Percentiles rank a stretch among this genome's conserved stretches.
phyloP scores from a whole-genome alignment of 2,329 filamentous ascomycete genomes.

The Aureobasidium sp. region DNA sequence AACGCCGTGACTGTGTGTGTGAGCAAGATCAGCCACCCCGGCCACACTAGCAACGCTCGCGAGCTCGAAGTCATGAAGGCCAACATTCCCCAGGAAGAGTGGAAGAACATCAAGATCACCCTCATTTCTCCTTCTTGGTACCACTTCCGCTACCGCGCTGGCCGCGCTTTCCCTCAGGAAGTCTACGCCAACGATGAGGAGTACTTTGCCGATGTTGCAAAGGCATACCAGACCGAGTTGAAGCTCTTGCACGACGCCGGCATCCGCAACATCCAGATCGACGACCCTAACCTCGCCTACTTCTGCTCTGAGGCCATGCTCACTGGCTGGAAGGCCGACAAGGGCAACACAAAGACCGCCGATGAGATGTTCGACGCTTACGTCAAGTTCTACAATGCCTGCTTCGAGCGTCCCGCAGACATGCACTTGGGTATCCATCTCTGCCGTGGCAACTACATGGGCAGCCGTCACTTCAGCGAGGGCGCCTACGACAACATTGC shows the following conservation, averaged over 20 bases:
- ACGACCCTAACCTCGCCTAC: conserved; percentile 41
- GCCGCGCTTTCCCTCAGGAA: conserved; percentile 33
- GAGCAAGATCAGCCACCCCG: conserved; percentile 48
- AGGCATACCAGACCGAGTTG: conserved; percentile 35
- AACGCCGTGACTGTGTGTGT: conserved; percentile 49
- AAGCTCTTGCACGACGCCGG: conserved; percentile 33
- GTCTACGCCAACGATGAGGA: conserved; percentile 37
- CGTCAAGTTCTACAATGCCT: conserved; percentile 67
- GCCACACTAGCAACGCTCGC: conserved; percentile 45
- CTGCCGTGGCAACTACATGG: conserved; percentile 45
- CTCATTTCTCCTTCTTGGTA: conserved; percentile 62
- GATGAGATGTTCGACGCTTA: conserved; percentile 66
- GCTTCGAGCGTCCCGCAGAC: conserved; percentile 56
- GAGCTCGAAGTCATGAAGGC: conserved; percentile 52
- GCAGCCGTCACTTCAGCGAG: conserved; percentile 36
- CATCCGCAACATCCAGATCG: conserved; percentile 37
- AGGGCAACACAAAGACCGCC: conserved; percentile 56
- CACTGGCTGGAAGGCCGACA: conserved; percentile 57
- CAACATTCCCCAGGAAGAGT: conserved; percentile 49
- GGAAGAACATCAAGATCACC: conserved; percentile 61
- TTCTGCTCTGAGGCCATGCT: conserved; percentile 66
- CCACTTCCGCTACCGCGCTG: conserved; percentile 54
- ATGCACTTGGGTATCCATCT: conserved; percentile 71
- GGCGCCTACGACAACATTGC: conserved; percentile 30
- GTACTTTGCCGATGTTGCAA: conserved; percentile 36